A percentile compares a stretch with the other conserved stretches of the same genome.
phyloP scores from a whole-genome alignment of 371 early-diverging fungal genomes.

The Lichtheimia ornata region DNA sequence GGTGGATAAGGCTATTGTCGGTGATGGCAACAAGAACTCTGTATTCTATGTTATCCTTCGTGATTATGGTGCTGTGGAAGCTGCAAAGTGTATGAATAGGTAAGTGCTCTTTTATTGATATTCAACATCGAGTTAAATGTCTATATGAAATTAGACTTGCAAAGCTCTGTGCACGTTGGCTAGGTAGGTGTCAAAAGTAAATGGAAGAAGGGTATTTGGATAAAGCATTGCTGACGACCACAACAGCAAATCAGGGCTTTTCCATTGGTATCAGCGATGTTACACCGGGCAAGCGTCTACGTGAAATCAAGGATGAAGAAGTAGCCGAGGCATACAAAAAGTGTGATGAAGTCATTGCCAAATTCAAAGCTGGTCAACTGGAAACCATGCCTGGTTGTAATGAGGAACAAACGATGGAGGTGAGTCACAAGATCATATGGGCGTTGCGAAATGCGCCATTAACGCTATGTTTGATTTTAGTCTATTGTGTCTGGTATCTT shows the following conservation, averaged over 20 bases:
- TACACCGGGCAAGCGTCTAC: conserved; percentile 81
- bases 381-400: conserved; percentile 90
- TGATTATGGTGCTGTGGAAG: conserved; percentile 87
- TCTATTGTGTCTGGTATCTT: conserved; percentile 88
- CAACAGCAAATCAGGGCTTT: conserved; percentile 87
- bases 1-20: conserved; percentile 95
- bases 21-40: conserved; percentile 95
- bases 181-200: conserved; percentile 50
- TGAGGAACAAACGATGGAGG: conserved; percentile 89
- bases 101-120: background rate
- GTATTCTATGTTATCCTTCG: conserved; percentile 93
- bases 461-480: conserved; percentile 7
- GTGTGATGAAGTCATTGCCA: conserved; percentile 83
- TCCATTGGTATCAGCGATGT: conserved; percentile 99
- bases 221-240: background rate
- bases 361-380: conserved; percentile 73
- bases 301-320: conserved; percentile 77
- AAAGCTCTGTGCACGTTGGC: conserved; percentile 92
- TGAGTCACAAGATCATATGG: conserved; percentile 10
- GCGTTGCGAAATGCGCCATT: background rate
- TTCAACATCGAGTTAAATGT: background rate
- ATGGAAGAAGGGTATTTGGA: too few species aligned
- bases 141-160: conserved; percentile 55
- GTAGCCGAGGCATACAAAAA: conserved; percentile 82
- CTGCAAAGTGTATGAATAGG: conserved; percentile 94